Base-by-base conservation (phyloP, 2,329 filamentous ascomycete genomes). In the Colletotrichum cereale region DNA sequence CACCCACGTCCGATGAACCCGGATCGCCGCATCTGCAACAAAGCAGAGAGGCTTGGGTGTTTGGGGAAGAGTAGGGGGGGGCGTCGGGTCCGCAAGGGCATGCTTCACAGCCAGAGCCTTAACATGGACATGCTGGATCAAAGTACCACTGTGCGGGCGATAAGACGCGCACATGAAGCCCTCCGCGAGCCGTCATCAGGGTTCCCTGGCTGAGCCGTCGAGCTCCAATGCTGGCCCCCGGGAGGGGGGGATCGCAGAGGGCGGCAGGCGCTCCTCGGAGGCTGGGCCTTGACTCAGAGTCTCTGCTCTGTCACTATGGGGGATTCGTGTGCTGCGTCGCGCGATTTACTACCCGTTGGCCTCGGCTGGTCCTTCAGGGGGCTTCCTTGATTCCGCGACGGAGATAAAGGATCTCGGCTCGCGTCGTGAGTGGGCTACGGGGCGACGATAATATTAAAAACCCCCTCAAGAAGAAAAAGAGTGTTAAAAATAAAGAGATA, bases 1-100 rank as follows among this genome's bases (percentile, higher is more conserved):
- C 34, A 48, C 56, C 62, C 62, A 52, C 60, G 61, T 36, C 29
- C 44, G 36, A 58, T 44, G 26, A 65, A 58, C 61, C 61, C 42
- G 53, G 66, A 69, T 69, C 66, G 53, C 52, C 52, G 66, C 44
- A 56, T 47, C 66, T 65, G 66, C 66, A 66, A 50, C 61, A 48
- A 50, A 29, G 44, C 44, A 24, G 48, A 62, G 52, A 69, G 53
- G 61, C 60, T 50, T 44, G 42, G 38, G 60, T 57, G 60, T 68
- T 64, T 67, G 66, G 60, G 48, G 48, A 63, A 24, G 47, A 60
- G 60, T 55, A n/a, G 44, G 62, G 56, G 40, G 62, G 40, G 36
- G 36, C n/a, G 53, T 48, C 52, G 50, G 52, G 52, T 68, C 66
- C 44, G 61, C 50, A 44, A 52, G 12, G 53, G 34, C 40, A 56